These are phyloP conservation scores for Stachybotrys elegans DNA, from an alignment of 2,329 filamentous ascomycete genomes.

Conservation along the genomic window DNA sequence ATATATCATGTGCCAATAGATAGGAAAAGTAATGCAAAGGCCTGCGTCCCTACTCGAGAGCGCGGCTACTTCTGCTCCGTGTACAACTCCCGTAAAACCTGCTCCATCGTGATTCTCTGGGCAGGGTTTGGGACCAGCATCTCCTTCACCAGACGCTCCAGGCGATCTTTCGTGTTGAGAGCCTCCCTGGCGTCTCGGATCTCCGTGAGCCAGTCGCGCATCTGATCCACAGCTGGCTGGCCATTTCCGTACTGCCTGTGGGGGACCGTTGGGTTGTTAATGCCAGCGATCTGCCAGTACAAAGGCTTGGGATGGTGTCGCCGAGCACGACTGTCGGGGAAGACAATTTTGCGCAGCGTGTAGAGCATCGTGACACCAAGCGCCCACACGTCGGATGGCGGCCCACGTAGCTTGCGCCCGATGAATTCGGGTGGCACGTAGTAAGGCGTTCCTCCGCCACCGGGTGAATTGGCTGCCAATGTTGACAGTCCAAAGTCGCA, in stretches of 20 bases:
- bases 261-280: conserved; percentile 36
- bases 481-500: conserved; percentile 58
- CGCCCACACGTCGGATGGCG: conserved; percentile 55
- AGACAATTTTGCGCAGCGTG: conserved; percentile 48
- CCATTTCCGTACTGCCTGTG: conserved; percentile 31
- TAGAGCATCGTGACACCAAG: conserved; percentile 58
- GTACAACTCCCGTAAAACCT: conserved; percentile 40
- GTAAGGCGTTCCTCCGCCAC: conserved; percentile 54
- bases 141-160: conserved; percentile 47
- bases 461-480: conserved; percentile 36
- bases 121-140: conserved; percentile 49
- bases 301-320: conserved; percentile 43
- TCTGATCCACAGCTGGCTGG: conserved; percentile 41
- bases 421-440: conserved; percentile 60
- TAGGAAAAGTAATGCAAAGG: too few species aligned
- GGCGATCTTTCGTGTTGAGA: conserved; percentile 39
- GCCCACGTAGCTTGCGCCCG: conserved; percentile 46
- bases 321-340: conserved; percentile 47
- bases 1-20: too few species aligned
- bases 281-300: conserved; percentile 54
- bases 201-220: conserved; percentile 53
- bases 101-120: conserved; percentile 50
- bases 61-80: conserved; percentile 20
- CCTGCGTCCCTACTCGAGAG: too few species aligned
- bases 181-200: conserved; percentile 41